Base-by-base conservation (phyloP, 352 stramenopile genomes). In the Globisporangium emineosum region DNA sequence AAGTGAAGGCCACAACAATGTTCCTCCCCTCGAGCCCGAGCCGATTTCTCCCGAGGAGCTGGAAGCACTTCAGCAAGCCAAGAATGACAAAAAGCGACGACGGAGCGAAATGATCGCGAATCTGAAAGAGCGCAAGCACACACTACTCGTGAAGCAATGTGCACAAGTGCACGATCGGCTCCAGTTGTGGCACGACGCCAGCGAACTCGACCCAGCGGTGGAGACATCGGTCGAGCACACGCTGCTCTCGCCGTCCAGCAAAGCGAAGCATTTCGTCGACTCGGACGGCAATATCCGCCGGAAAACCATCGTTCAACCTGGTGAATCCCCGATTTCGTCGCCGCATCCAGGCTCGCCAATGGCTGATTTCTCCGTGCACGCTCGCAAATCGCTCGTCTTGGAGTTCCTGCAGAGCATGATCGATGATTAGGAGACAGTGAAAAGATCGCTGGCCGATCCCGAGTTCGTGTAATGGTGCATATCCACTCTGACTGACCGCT, bases 361-460 rank as follows among this genome's bases (percentile, higher is more conserved):
- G 35, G 12, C 55, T 61, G 19, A 42, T 9, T 61, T 52, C 27
- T 10, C 25, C 15, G 17, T 23, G 19, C 52, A 45, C 2, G 21
- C 19, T 32, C 67, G 67, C 30, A 67, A 65, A 32, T 74, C 73
- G 25, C 33, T 70, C 17, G 62, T 78, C 19, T 51, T 69, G 21
- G 68, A 75, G 57, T 76, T 81, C n/a, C 30, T 77, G 21, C 73
- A 76, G 19, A 58, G 60, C 19, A 56, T 75, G 29, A 62, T 76
- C 10, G 65, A 74, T 27, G 67, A 71, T 33, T 78, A 67, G 43
- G 1, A 8, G 40, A 17, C 17, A 47, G 17, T 21, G 6, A 47
- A 17, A 47, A 8, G 40, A 47, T 23, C 17, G 13, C 12, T 19
- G 13, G 6, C 23, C 9, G 49, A 15, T 9, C 9, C 32, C n/a